A percentile compares a stretch with the other conserved stretches of the same genome.
phyloP scores from a whole-genome alignment of 768 basidiomycete genomes.

The Neoboletus magnificus region DNA sequence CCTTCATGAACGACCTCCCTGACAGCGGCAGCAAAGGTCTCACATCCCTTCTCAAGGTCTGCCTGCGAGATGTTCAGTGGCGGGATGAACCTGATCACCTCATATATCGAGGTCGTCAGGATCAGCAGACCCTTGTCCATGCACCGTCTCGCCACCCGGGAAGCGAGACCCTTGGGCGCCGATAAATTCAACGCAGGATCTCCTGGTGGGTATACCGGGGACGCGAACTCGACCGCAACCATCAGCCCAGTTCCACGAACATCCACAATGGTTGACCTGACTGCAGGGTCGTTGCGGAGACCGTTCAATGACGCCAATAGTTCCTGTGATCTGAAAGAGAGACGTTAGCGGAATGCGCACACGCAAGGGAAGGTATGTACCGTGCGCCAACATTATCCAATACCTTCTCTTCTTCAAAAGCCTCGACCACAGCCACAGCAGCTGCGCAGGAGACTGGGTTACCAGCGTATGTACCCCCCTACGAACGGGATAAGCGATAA shows the following conservation, averaged over 20 bases:
- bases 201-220: conserved; percentile 51
- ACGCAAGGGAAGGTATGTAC: conserved; percentile 33
- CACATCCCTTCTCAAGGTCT: conserved; percentile 68
- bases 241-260: conserved; percentile 88
- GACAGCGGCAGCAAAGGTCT: conserved; percentile 67
- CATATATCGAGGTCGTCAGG: conserved; percentile 85
- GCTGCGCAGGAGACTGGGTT: conserved; percentile 93
- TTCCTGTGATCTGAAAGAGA: conserved; percentile 57
- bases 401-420: conserved; percentile 75
- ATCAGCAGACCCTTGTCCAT: conserved; percentile 84
- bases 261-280: conserved; percentile 68
- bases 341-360: neutral
- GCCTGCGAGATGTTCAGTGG: conserved; percentile 75
- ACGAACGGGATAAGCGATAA: conserved; percentile 10
- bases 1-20: conserved; percentile 58
- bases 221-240: conserved; percentile 78
- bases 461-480: conserved; percentile 90
- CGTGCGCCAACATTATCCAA: conserved; percentile 75
- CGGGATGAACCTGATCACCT: conserved; percentile 91
- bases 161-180: conserved; percentile 56
- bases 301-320: conserved; percentile 59
- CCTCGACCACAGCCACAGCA: conserved; percentile 76
- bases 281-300: conserved; percentile 50
- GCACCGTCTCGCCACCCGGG: conserved; percentile 72
- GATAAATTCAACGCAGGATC: conserved; percentile 41